Evolutionary conservation across 192 early-diverging fungal species (phyloP).

Genomic region (Linderina pennispora): DNA sequence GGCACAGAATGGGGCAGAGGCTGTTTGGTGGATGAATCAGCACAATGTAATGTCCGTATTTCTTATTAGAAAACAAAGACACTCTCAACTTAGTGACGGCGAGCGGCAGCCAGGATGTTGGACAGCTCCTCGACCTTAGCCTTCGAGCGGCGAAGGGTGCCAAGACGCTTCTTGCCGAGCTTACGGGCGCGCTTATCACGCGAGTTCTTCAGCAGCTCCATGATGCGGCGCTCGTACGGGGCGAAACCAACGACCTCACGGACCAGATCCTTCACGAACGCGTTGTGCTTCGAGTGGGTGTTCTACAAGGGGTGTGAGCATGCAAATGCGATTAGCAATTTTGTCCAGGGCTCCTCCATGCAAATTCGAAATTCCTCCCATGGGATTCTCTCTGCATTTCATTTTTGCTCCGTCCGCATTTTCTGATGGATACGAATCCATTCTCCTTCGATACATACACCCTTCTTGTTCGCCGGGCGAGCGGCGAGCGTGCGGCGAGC

Average conservation of each 20-base stretch:
- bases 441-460: slow-evolving; percentile 19
- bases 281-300: slow-evolving; percentile 68
- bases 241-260: slow-evolving; percentile 97
- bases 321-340: too few species aligned
- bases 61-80: too few species aligned
- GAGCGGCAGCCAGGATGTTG: slow-evolving; percentile 87
- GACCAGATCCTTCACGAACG: slow-evolving; percentile 89
- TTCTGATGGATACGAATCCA: slow-evolving; percentile 1
- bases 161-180: slow-evolving; percentile 97
- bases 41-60: too few species aligned
- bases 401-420: too few species aligned
- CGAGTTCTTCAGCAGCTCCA: slow-evolving; percentile 99
- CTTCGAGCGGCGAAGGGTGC: slow-evolving; percentile 95
- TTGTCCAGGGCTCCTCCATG: too few species aligned
- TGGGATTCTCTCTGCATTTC: too few species aligned
- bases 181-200: slow-evolving; percentile 99
- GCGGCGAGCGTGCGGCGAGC: slow-evolving; percentile 49
- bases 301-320: slow-evolving; percentile 20
- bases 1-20: too few species aligned
- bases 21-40: too few species aligned
- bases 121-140: slow-evolving; percentile 98
- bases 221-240: slow-evolving; percentile 97
- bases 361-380: too few species aligned
- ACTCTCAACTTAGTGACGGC: slow-evolving; percentile 65
- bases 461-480: slow-evolving; percentile 29